Conservation (phyloP, 495 filamentous ascomycete genomes). For the Aspergillus haitiensis region DNA sequence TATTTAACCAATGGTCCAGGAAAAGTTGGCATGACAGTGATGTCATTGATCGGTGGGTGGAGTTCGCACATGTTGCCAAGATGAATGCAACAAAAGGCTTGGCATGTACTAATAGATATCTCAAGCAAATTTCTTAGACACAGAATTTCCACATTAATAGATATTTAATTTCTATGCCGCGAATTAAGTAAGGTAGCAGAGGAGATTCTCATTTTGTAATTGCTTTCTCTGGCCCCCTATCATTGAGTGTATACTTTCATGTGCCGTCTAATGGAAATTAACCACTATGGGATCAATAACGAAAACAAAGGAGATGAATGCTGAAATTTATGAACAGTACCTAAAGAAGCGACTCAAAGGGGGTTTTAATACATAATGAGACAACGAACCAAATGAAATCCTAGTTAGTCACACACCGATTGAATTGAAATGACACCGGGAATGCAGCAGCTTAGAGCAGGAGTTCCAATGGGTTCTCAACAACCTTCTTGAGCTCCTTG, state of each 20-base stretch:
- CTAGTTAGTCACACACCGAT: slow-evolving; percentile 21
- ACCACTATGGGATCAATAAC: too few species aligned
- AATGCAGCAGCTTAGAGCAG: slow-evolving; percentile 61
- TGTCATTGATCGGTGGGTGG: slow-evolving; percentile 14
- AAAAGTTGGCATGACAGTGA: slow-evolving; percentile 15
- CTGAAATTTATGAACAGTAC: slow-evolving; percentile 41
- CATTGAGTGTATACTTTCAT: too few species aligned
- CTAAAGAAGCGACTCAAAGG: slow-evolving; percentile 27
- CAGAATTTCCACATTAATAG: too few species aligned
- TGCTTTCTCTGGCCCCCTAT: too few species aligned
- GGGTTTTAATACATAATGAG: slow-evolving; percentile 51
- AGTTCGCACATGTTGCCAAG: slow-evolving; percentile 12
- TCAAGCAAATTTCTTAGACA: background rate
- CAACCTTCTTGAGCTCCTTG: slow-evolving; percentile 91
- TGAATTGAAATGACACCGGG: slow-evolving; percentile 10
- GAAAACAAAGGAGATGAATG: slow-evolving; percentile 29
- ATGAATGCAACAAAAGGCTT: background rate
- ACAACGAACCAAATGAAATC: slow-evolving; percentile 24
- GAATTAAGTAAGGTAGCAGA: background rate
- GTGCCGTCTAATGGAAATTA: background rate
- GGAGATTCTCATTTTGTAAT: too few species aligned
- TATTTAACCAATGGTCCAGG: background rate
- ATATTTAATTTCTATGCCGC: too few species aligned
- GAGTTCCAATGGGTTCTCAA: slow-evolving; percentile 95
- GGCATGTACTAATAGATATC: background rate